Evolutionary conservation across 163 green algal genomes (phyloP).

Genomic region (Chloromonas sp.): DNA sequence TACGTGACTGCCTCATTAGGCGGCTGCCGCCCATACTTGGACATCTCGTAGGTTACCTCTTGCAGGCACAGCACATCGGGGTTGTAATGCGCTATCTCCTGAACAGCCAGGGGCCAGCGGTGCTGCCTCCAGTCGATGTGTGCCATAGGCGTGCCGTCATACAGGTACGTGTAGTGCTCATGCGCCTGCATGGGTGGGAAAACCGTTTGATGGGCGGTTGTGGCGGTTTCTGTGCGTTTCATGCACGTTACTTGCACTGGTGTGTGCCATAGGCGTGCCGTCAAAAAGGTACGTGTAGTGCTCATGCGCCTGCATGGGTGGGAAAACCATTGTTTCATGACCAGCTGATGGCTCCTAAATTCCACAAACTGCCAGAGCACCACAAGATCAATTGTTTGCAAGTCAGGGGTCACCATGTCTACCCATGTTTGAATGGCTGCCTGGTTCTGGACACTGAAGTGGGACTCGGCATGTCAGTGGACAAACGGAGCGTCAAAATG

Average conservation of each 20-base stretch:
- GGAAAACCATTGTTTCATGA: no score
- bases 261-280: constrained; percentile 7
- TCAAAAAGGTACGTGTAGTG: constrained; percentile 43
- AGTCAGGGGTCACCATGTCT: no score
- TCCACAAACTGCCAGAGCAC: no score
- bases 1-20: background rate
- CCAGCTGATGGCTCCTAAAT: no score
- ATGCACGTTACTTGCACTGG: no score
- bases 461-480: no score
- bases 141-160: constrained; percentile 5
- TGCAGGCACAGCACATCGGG: constrained; percentile 67
- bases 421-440: no score
- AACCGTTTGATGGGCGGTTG: no score
- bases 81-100: constrained; percentile 40
- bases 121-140: constrained; percentile 40
- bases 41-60: background rate
- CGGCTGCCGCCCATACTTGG: background rate
- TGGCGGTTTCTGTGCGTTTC: no score
- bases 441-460: no score
- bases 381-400: no score
- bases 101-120: constrained; percentile 34
- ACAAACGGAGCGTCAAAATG: no score
- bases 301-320: constrained; percentile 21
- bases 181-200: constrained; percentile 2
- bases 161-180: constrained; percentile 50